These are phyloP conservation scores for Schrenkiella parvula DNA, from an alignment of 345 rosid genomes.

Conservation along the genomic window DNA sequence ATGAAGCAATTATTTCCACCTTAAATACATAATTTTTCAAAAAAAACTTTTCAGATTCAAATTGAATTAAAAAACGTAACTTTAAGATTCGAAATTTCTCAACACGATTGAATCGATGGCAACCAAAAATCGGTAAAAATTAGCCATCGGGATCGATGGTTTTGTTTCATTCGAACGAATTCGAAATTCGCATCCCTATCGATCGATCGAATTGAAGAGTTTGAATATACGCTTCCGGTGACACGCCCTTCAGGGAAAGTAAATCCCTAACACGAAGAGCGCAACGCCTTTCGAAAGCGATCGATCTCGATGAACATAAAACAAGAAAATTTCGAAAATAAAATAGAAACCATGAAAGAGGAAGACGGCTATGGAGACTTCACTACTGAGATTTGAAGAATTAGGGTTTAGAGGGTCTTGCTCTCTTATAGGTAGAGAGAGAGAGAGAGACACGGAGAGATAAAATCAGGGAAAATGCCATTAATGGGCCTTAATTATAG, in stretches of 20 bases:
- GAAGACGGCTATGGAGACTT: neutral
- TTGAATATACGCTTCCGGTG: slow-evolving; percentile 29
- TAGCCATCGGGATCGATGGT: neutral
- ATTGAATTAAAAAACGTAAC: neutral
- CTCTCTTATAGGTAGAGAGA: neutral
- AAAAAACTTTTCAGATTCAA: too few species aligned
- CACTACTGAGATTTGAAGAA: neutral
- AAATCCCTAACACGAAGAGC: slow-evolving; percentile 20
- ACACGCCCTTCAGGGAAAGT: slow-evolving; percentile 32
- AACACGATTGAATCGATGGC: slow-evolving; percentile 6
- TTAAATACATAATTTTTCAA: too few species aligned
- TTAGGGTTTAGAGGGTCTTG: neutral
- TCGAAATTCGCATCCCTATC: slow-evolving; percentile 3
- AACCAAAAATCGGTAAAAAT: neutral
- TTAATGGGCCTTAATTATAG: neutral
- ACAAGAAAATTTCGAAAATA: neutral
- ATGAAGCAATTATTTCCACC: too few species aligned
- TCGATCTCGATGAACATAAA: neutral
- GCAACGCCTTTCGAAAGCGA: slow-evolving; percentile 39
- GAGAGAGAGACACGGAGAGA: neutral
- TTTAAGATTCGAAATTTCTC: slow-evolving; percentile 1
- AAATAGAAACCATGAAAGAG: neutral
- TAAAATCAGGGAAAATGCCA: neutral
- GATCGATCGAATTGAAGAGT: slow-evolving; percentile 15
- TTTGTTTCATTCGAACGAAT: slow-evolving; percentile 5